A percentile compares a stretch with the other conserved stretches of the same genome.
Evolutionary conservation across 2,329 filamentous ascomycete species (phyloP).

Genomic region (Hirsutella minnesotensis): DNA sequence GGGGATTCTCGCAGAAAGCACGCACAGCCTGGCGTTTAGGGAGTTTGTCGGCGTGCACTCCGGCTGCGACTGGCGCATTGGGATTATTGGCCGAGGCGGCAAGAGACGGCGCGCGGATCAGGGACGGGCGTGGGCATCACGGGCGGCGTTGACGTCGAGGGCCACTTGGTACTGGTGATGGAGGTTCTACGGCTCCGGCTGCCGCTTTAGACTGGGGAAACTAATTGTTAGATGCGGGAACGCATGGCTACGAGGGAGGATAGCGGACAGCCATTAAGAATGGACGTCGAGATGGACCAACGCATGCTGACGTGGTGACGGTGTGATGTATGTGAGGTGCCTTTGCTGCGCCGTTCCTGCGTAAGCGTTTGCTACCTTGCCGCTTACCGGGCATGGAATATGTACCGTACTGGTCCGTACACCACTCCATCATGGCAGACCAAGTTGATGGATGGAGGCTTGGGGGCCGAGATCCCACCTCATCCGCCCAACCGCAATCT

Average conservation of each 20-base stretch:
- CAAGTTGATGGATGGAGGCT: too few relatives aligned
- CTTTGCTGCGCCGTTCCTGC: slow-evolving; percentile 2
- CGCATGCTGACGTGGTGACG: too few relatives aligned
- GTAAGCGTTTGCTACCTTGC: not conserved
- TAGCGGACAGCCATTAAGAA: not conserved
- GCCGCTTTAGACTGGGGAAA: not conserved
- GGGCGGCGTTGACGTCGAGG: not conserved
- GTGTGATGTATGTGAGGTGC: too few relatives aligned
- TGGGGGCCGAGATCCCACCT: too few relatives aligned
- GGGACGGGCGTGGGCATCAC: not conserved
- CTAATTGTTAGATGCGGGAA: not conserved
- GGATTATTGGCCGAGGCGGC: not conserved
- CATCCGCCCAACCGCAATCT: too few relatives aligned
- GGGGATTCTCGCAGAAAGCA: slow-evolving; percentile 1
- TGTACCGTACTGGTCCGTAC: too few relatives aligned
- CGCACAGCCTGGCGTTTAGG: slow-evolving; percentile 4
- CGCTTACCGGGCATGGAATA: too few relatives aligned
- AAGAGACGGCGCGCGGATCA: not conserved
- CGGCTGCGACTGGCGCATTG: not conserved
- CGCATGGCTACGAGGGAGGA: not conserved
- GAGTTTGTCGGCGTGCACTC: not conserved
- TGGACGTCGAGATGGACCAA: not conserved
- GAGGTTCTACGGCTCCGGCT: not conserved
- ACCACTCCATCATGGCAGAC: too few relatives aligned
- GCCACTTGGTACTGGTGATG: not conserved